Conservation (phyloP, 768 basidiomycete genomes). For the Rhizopogon vulgaris region DNA sequence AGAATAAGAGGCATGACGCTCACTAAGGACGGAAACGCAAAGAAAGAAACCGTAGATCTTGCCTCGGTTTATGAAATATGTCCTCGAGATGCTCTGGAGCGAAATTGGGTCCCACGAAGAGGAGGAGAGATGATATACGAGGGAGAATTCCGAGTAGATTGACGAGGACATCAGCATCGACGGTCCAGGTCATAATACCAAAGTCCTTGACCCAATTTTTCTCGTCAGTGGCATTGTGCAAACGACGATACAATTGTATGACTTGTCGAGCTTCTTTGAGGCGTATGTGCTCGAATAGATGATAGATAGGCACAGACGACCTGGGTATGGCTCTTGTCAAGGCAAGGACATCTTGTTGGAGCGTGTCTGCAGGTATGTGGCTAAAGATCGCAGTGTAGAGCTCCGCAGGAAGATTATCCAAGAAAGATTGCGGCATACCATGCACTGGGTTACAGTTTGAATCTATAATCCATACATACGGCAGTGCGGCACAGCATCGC, state of each 20-base stretch:
- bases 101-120: conserved; percentile 75
- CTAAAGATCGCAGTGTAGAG: conserved; percentile 55
- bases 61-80: conserved; percentile 47
- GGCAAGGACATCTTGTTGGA: conserved; percentile 50
- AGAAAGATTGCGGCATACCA: conserved; percentile 10
- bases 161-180: conserved; percentile 69
- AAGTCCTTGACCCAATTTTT: conserved; percentile 42
- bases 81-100: conserved; percentile 78
- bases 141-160: conserved; percentile 61
- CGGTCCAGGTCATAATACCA: conserved; percentile 55
- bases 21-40: conserved; percentile 83
- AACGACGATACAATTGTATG: conserved; percentile 48
- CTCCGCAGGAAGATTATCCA: conserved; percentile 53
- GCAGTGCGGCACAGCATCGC: neutral
- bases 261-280: conserved; percentile 48
- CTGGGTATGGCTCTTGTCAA: conserved; percentile 59
- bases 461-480: no score
- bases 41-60: conserved; percentile 44
- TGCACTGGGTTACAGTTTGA: no score
- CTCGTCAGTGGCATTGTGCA: conserved; percentile 34
- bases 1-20: conserved; percentile 19
- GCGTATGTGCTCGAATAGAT: conserved; percentile 54
- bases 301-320: conserved; percentile 46
- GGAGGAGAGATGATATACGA: conserved; percentile 38
- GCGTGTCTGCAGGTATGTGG: conserved; percentile 38